phyloP scores from a whole-genome alignment of 495 filamentous ascomycete genomes.

The Hypoxylon subgilvum region DNA sequence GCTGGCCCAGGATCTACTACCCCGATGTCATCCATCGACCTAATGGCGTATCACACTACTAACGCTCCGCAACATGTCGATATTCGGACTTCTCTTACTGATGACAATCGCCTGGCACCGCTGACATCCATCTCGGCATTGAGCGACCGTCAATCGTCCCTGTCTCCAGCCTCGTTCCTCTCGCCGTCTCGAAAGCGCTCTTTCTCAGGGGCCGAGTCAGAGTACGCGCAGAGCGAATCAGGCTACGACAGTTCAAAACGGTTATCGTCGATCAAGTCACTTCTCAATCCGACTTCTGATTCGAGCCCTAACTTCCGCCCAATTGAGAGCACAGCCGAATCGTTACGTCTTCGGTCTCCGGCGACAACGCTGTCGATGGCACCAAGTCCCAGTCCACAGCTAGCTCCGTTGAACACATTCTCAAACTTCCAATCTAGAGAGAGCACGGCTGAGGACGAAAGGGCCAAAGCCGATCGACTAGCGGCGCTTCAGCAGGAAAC shows the following conservation, averaged over 20 bases:
- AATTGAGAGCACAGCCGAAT: conserved; percentile 34
- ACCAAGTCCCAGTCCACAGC: conserved; percentile 47
- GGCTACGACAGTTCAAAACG: conserved; percentile 58
- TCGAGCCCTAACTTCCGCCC: conserved; percentile 25
- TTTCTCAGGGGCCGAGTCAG: conserved; percentile 62
- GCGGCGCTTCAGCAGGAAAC: conserved; percentile 74
- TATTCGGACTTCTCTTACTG: conserved; percentile 51
- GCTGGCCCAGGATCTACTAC: conserved; percentile 47
- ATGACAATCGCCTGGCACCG: conserved; percentile 63
- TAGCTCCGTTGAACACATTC: conserved; percentile 38
- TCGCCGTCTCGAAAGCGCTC: conserved; percentile 68
- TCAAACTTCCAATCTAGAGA: conserved; percentile 46
- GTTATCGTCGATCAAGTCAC: conserved; percentile 78
- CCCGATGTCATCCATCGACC: conserved; percentile 45
- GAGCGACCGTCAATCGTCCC: conserved; percentile 54
- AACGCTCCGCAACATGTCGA: conserved; percentile 42
- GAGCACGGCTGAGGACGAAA: conserved; percentile 58
- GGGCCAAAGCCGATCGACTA: conserved; percentile 65
- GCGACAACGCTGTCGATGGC: conserved; percentile 40
- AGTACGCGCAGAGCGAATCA: conserved; percentile 38
- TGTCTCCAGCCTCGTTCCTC: conserved; percentile 59
- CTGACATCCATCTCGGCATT: conserved; percentile 51
- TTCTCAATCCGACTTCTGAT: conserved; percentile 67
- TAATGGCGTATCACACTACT: conserved; percentile 55
- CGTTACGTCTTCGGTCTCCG: conserved; percentile 46